A percentile compares a stretch with the other conserved stretches of the same genome.
These are phyloP conservation scores for Salix arbutifolia DNA, from an alignment of 345 rosid species.

Conservation along the genomic window DNA sequence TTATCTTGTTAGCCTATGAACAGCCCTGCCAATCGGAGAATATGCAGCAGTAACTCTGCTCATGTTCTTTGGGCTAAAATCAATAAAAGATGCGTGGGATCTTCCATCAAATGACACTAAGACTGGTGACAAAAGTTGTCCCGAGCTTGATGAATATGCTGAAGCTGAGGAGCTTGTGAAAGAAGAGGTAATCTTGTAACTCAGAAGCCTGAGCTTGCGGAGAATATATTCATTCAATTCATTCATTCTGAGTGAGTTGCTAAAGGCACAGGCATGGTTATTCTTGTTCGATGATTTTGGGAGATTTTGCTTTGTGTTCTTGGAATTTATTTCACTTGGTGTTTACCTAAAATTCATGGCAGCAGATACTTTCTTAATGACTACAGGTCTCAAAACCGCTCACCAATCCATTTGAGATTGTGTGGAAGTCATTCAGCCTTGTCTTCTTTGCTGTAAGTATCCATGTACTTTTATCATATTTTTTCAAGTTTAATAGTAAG, in stretches of 20 bases:
- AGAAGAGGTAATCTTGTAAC: constrained; percentile 47
- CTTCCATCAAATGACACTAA: constrained; percentile 55
- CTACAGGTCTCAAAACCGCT: constrained; percentile 66
- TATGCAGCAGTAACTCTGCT: constrained; percentile 90
- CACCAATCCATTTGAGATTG: constrained; percentile 79
- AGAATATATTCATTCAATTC: neutral
- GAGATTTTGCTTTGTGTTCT: neutral
- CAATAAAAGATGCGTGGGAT: constrained; percentile 96
- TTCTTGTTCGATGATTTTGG: neutral
- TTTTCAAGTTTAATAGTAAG: neutral
- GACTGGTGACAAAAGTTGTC: constrained; percentile 48
- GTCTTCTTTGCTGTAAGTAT: constrained; percentile 88
- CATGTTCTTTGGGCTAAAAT: constrained; percentile 88
- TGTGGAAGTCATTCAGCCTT: constrained; percentile 96
- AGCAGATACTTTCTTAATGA: constrained; percentile 1
- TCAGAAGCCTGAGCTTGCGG: neutral
- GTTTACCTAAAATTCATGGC: neutral
- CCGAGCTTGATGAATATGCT: constrained; percentile 71
- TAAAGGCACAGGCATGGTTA: neutral
- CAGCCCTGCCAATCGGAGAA: constrained; percentile 96
- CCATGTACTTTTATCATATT: constrained; percentile 3
- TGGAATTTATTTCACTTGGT: neutral
- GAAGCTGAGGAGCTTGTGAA: constrained; percentile 97
- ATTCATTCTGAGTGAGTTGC: neutral
- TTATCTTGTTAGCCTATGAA: constrained; percentile 20